Base-by-base conservation (phyloP, 192 early-diverging fungal species). In the Umbelopsis vinacea region DNA sequence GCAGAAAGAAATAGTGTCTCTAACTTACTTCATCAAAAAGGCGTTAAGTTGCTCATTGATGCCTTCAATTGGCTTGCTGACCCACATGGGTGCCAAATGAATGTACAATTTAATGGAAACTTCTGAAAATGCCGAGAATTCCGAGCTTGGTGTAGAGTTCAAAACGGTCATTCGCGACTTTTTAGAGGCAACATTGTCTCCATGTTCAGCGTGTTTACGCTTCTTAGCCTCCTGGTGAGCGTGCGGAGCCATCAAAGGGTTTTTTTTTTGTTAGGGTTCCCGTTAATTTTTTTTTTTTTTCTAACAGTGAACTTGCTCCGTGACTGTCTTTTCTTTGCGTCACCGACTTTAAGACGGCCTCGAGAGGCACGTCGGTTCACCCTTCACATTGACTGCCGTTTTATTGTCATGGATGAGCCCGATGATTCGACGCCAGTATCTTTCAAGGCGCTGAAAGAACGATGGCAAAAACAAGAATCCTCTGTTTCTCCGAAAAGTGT, bases 21-120 rank as follows among this genome's bases (percentile, higher is more conserved):
- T 10, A 2, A 52, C 69, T 53, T 74, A 92, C 90, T 87, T 88
- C 89, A 90, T 90, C 17, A 92, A 79, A 78, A 91, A 89, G 7
- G 83, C 82, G 70, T 89, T 85, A 22, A 93, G 74, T 54, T 89
- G 85, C 52, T 90, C 87, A 14, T 88, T 78, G 29, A 91, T 82
- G 43, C 92, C 92, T 29, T 86, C 80, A 15, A 77, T 68, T 24
- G 77, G 79, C 48, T 87, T 85, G 46, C 80, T 85, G 67, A 82
- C 79, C 69, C 86, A 91, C 66, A 79, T 79, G n/a, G 92, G 92
- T 8, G 92, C 81, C 71, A 93, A 82, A 60, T 90, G 87, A 67
- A 93, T 72, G 78, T 89, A 86, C 53, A 91, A 54, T 50, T 53
- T 66, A 8, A 74, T 57, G 4, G 55, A 53, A 22, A 79, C 52